Evolutionary conservation across 768 basidiomycete species (phyloP), one percentile per base, ranked within the genome.

Genomic region (Auriculariales sp.): DNA sequence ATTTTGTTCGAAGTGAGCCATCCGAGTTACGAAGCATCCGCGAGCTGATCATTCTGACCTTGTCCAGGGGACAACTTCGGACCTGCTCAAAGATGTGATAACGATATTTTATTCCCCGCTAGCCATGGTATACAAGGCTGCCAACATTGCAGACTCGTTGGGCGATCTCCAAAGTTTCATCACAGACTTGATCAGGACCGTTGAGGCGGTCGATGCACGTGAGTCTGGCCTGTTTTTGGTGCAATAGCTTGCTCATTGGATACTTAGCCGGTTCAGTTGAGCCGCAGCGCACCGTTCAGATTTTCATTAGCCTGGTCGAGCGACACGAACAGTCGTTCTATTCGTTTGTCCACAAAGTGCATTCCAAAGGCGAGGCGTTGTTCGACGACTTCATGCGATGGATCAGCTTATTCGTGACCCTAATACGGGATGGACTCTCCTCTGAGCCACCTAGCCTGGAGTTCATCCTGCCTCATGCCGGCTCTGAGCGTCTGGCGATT

Each of bases 61-160:
- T 32, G 31, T 19, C 24, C n/a, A 98, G 93, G 93, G 95, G 19
- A 82, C 82, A 39, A 98, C 95, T 0, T 81, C 94, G 2, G 95
- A 98, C 29, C 71, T 99, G 24, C 69, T 99, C 59, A 97, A 93
- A 64, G 95, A 99, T 62, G 97, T 99, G 52, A 90, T 99, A 58
- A 97, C 95, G 17, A 98, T 99, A 52, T 99, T 99, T 65, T 99
- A 99, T 64, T 68, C 92, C 1, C 95, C 95, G 2, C 69, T 99
- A 24, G 95, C 95, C 2, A 89, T 94, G 60, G 95, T 98, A 1
- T 99, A 98, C 67, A 81, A 87, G 58, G 95, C 95, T 9, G 95
- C 95, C 4, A 95, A 86, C 61, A 97, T 99, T 49, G 84, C 87
- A 10, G 94, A 98, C 62, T 98, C 93, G 1, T 61, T 99, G 0